These are phyloP conservation scores for Diaporthe caulivora DNA, from an alignment of 2,329 filamentous ascomycete genomes.

Conservation along the genomic window DNA sequence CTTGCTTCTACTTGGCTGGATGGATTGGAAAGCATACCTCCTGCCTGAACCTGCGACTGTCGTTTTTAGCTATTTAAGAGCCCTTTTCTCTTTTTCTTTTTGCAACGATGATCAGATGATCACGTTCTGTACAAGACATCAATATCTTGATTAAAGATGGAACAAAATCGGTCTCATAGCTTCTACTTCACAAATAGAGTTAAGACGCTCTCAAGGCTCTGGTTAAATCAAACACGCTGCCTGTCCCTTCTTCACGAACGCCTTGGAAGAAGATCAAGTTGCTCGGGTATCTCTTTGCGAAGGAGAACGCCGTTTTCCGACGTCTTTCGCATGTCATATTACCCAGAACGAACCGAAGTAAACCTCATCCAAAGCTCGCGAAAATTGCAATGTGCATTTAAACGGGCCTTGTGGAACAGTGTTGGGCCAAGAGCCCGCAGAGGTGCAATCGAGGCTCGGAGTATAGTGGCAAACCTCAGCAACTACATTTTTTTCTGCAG, in stretches of 20 bases:
- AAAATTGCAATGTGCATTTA: neutral
- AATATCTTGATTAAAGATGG: neutral
- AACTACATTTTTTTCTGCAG: neutral
- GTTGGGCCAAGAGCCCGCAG: neutral
- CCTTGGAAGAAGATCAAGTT: neutral
- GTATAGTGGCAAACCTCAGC: neutral
- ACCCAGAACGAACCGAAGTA: neutral
- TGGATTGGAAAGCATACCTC: neutral
- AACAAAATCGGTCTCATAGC: neutral
- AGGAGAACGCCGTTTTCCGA: neutral
- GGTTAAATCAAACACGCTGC: neutral
- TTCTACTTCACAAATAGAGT: neutral
- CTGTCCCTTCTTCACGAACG: no score
- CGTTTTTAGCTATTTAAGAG: no score
- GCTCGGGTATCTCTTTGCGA: neutral
- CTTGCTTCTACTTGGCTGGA: neutral
- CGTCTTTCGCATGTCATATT: neutral
- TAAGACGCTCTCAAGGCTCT: neutral
- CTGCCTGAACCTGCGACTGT: neutral
- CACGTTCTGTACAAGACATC: neutral
- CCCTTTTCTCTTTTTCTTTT: no score
- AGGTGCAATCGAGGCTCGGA: neutral
- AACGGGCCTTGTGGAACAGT: neutral
- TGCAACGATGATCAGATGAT: neutral
- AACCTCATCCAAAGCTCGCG: neutral